phyloP scores from a whole-genome alignment of 176 grass and related monocot genomes.

The Cenchrus purpureus region DNA sequence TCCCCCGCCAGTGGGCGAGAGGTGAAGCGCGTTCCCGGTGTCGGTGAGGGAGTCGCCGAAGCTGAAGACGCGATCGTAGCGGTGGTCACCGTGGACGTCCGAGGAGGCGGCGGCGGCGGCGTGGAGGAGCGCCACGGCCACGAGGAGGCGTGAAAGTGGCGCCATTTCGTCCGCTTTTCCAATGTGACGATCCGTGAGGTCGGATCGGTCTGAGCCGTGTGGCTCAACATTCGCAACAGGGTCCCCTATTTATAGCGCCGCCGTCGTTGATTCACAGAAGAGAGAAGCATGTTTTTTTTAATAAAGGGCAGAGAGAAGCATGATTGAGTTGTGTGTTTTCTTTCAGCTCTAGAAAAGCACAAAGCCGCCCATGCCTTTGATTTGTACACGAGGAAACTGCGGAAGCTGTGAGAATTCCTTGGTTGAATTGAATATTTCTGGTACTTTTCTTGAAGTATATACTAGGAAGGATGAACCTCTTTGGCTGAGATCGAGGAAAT shows the following conservation, averaged over 20 bases:
- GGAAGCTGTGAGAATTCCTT: neutral
- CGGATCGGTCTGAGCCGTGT: neutral
- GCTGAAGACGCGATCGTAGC: constrained; percentile 34
- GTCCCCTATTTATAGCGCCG: neutral
- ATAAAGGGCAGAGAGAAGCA: neutral
- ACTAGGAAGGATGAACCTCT: too few species aligned
- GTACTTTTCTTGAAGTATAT: too few species aligned
- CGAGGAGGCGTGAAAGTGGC: neutral
- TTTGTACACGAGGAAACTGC: neutral
- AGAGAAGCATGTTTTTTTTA: neutral
- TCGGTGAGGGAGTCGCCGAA: constrained; percentile 37
- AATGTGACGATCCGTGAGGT: neutral
- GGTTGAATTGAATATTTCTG: neutral
- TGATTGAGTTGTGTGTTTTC: neutral
- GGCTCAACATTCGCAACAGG: neutral
- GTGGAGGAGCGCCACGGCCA: neutral
- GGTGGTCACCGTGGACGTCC: neutral
- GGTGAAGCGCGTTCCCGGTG: constrained; percentile 12
- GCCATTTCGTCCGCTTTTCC: neutral
- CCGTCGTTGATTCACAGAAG: neutral
- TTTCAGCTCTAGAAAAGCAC: neutral
- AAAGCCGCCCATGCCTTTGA: neutral
- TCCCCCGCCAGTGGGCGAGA: neutral
- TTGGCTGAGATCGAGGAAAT: too few species aligned
- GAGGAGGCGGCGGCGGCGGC: neutral